These are phyloP conservation scores for Eucommia ulmoides DNA, from an alignment of 257 asterid species.

Conservation along the genomic window DNA sequence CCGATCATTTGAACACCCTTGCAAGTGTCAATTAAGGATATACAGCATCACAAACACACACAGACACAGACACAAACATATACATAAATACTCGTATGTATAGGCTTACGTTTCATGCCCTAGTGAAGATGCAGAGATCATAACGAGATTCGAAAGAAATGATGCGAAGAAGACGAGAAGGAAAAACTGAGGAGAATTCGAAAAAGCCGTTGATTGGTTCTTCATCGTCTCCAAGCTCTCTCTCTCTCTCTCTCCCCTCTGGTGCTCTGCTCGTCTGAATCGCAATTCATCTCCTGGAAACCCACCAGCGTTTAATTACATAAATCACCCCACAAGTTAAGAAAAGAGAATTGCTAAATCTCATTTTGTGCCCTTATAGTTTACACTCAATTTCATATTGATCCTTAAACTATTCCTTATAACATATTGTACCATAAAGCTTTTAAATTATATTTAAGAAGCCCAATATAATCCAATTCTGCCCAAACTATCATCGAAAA, in stretches of 20 bases:
- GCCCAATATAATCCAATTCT: too few relatives aligned
- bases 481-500: too few relatives aligned
- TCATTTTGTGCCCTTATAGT: too few relatives aligned
- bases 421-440: too few relatives aligned
- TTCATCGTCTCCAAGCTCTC: constrained; percentile 15
- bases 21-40: neutral
- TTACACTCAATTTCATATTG: too few relatives aligned
- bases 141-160: neutral
- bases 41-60: neutral
- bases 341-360: too few relatives aligned
- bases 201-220: constrained; percentile 21
- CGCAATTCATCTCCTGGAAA: too few relatives aligned
- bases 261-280: too few relatives aligned
- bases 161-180: constrained; percentile 12
- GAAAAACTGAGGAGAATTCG: constrained; percentile 16
- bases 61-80: neutral
- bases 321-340: too few relatives aligned
- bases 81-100: neutral
- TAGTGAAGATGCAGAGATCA: constrained; percentile 4
- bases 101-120: constrained; percentile 33
- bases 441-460: too few relatives aligned
- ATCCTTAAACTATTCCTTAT: too few relatives aligned
- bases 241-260: neutral
- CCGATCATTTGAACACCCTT: neutral
- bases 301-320: too few relatives aligned